These are phyloP conservation scores for Aspergillus phoenicis DNA, from an alignment of 2,329 filamentous ascomycete species.

Conservation along the genomic window DNA sequence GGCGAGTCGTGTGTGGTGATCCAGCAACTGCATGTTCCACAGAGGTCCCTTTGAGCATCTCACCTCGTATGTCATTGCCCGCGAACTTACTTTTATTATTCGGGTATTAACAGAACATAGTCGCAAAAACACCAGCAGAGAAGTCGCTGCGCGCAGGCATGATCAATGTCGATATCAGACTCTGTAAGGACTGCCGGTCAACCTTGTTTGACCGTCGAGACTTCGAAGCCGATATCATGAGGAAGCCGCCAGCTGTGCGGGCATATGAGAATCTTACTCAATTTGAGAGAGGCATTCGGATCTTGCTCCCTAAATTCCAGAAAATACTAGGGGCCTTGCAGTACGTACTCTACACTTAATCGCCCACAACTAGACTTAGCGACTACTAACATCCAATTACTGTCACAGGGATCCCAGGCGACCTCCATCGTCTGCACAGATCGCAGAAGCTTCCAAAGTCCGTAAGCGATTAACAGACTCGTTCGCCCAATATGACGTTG, in stretches of 20 bases:
- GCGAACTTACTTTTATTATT: not conserved
- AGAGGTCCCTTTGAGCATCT: slow-evolving; percentile 79
- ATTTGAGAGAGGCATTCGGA: slow-evolving; percentile 82
- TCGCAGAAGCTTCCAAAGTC: slow-evolving; percentile 83
- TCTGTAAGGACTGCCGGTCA: slow-evolving; percentile 85
- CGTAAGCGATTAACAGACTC: slow-evolving; percentile 87
- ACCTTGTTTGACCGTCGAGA: slow-evolving; percentile 74
- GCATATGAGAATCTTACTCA: slow-evolving; percentile 82
- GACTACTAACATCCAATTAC: not conserved
- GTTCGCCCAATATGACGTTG: slow-evolving; percentile 83
- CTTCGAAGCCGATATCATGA: slow-evolving; percentile 69
- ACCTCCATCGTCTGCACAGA: slow-evolving; percentile 67
- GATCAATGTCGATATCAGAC: slow-evolving; percentile 77
- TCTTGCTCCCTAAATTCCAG: slow-evolving; percentile 82
- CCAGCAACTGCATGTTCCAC: slow-evolving; percentile 79
- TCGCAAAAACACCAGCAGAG: slow-evolving; percentile 43
- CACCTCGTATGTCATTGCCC: slow-evolving; percentile 55
- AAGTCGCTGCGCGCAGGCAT: slow-evolving; percentile 51
- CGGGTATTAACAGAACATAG: slow-evolving; percentile 33
- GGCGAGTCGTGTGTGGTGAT: slow-evolving; percentile 90
- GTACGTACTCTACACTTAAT: slow-evolving; percentile 33
- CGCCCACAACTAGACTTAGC: not conserved
- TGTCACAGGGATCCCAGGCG: slow-evolving; percentile 60
- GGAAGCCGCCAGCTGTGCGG: slow-evolving; percentile 73
- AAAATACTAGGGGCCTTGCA: slow-evolving; percentile 73